Conservation (phyloP, 2,329 filamentous ascomycete genomes). For the Microsporum canis region DNA sequence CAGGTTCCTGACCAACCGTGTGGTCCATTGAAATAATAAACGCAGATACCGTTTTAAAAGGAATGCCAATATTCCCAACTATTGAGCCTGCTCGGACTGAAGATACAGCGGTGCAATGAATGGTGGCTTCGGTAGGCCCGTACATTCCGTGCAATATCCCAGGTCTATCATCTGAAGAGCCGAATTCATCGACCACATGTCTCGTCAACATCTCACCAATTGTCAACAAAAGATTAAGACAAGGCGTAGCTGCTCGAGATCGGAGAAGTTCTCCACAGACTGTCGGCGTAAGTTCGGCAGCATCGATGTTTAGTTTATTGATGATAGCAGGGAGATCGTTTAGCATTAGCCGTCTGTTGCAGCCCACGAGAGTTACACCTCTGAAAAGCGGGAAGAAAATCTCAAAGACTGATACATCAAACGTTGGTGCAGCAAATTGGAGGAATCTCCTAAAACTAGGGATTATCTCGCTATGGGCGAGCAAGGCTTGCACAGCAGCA, state of each 20-base stretch:
- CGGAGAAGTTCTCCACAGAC: conserved; percentile 68
- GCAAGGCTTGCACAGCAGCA: conserved; percentile 67
- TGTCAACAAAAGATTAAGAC: conserved; percentile 61
- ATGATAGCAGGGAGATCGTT: conserved; percentile 62
- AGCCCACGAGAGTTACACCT: conserved; percentile 61
- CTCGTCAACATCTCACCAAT: conserved; percentile 88
- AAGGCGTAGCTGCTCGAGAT: conserved; percentile 54
- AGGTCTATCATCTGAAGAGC: conserved; percentile 40
- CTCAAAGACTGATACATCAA: conserved; percentile 90
- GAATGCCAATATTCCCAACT: conserved; percentile 61
- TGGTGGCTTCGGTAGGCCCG: conserved; percentile 81
- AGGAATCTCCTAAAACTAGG: conserved; percentile 68
- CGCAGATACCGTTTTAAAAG: conserved; percentile 69
- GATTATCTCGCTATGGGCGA: conserved; percentile 69
- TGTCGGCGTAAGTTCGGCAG: conserved; percentile 79
- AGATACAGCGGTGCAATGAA: conserved; percentile 72
- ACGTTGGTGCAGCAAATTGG: conserved; percentile 84
- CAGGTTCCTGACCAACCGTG: conserved; percentile 24
- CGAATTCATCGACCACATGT: conserved; percentile 68
- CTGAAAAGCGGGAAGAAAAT: conserved; percentile 79
- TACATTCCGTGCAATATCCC: conserved; percentile 88
- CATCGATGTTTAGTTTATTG: conserved; percentile 57
- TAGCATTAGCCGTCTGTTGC: conserved; percentile 57
- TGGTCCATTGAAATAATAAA: conserved; percentile 51
- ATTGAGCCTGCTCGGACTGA: conserved; percentile 46